Conservation (phyloP, 768 basidiomycete genomes). For the Russula sp. region DNA sequence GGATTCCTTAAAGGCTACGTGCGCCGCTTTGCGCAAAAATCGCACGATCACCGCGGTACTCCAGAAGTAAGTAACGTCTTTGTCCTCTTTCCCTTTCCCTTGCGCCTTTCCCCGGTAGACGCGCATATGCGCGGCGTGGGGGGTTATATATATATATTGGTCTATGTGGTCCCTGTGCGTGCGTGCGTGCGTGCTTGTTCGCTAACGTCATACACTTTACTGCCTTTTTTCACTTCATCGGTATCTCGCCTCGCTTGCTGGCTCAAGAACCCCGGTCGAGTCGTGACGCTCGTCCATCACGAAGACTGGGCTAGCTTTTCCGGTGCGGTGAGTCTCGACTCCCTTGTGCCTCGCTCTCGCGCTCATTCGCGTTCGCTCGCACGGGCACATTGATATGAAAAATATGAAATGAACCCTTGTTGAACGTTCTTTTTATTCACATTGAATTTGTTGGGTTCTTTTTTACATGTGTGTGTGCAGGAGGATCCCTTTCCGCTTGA, state of each 20-base stretch:
- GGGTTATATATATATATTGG: background rate
- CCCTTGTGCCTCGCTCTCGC: background rate
- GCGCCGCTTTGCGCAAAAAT: slow-evolving; percentile 82
- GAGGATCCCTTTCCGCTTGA: slow-evolving; percentile 66
- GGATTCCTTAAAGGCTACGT: slow-evolving; percentile 91
- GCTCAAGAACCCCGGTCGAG: slow-evolving; percentile 69
- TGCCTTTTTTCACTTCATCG: background rate
- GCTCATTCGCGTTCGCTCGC: background rate
- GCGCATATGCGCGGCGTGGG: too few relatives aligned
- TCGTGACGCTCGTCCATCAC: slow-evolving; percentile 84
- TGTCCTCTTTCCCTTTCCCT: background rate
- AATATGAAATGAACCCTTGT: too few relatives aligned
- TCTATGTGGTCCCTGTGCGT: background rate
- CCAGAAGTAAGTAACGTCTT: slow-evolving; percentile 50
- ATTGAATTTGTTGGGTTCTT: too few relatives aligned
- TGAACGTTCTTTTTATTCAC: too few relatives aligned
- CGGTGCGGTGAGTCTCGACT: slow-evolving; percentile 42
- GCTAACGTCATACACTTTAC: too few relatives aligned
- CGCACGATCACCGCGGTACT: slow-evolving; percentile 90
- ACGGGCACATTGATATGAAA: too few relatives aligned
- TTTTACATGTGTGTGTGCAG: background rate
- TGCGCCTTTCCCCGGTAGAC: too few relatives aligned
- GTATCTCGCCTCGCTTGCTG: background rate
- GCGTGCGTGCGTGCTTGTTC: background rate
- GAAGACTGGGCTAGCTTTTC: slow-evolving; percentile 82